Conservation (phyloP, 2,329 filamentous ascomycete genomes). For the Zasmidium citrigriseum region DNA sequence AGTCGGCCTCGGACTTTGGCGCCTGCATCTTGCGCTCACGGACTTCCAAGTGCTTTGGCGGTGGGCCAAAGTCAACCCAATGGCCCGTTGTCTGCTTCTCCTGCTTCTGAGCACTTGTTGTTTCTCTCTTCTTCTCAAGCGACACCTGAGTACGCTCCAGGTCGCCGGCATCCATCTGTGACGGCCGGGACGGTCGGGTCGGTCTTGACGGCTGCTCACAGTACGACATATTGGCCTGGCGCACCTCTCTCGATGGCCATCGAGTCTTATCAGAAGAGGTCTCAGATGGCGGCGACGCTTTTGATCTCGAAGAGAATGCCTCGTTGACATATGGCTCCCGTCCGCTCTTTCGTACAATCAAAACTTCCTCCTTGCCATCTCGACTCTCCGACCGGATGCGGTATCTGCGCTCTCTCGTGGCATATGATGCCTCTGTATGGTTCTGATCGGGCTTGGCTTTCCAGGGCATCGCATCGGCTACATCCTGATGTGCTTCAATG, state of each 20-base stretch:
- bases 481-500: constrained; percentile 25
- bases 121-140: not conserved
- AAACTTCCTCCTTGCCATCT: not conserved
- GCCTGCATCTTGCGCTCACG: not conserved
- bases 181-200: not conserved
- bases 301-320: not conserved
- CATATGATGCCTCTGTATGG: constrained; percentile 9
- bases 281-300: not conserved
- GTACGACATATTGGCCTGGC: not conserved
- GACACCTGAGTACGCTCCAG: not conserved
- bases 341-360: not conserved
- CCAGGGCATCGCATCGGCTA: constrained; percentile 17
- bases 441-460: not conserved
- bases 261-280: constrained; percentile 15
- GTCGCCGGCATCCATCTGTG: not conserved
- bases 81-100: not conserved
- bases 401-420: not conserved
- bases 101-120: not conserved
- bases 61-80: not conserved
- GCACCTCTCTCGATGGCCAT: constrained; percentile 7
- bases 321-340: not conserved
- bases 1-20: not conserved
- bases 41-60: not conserved
- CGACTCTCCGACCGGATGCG: not conserved
- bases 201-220: not conserved